A percentile compares a stretch with the other conserved stretches of the same genome.
Conservation (phyloP, 176 grass and related monocot genomes). For the Chloris gayana region DNA sequence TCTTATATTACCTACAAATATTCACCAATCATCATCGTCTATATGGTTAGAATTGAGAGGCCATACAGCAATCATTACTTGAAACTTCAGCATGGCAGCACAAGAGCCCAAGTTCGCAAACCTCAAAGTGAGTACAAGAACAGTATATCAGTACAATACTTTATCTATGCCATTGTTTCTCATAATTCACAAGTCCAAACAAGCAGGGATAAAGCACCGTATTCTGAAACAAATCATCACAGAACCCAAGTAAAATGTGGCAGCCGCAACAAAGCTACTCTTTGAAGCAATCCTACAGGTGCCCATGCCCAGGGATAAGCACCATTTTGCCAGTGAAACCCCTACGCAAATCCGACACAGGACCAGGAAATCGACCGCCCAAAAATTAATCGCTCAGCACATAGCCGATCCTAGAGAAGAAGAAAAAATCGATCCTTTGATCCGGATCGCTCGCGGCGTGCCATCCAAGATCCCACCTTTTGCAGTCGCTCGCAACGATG, state of each 20-base stretch:
- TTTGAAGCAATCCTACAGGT: not conserved
- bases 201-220: too few relatives aligned
- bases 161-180: not conserved
- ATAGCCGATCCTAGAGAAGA: not conserved
- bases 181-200: not conserved
- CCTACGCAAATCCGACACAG: not conserved
- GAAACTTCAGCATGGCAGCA: not conserved
- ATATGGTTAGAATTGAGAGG: too few relatives aligned
- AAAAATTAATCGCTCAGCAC: not conserved
- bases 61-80: not conserved
- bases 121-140: not conserved
- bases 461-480: constrained; percentile 3
- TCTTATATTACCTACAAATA: not conserved
- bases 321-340: not conserved
- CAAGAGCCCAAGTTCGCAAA: not conserved
- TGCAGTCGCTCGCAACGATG: not conserved
- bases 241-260: too few relatives aligned
- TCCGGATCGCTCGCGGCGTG: too few relatives aligned
- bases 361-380: not conserved
- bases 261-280: too few relatives aligned
- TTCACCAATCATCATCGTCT: not conserved
- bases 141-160: not conserved
- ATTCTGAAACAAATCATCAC: too few relatives aligned
- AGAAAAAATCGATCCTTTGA: not conserved
- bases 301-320: not conserved